These are phyloP conservation scores for Myxozyma mucilagina DNA, from an alignment of 805 yeast genomes.

Conservation along the genomic window DNA sequence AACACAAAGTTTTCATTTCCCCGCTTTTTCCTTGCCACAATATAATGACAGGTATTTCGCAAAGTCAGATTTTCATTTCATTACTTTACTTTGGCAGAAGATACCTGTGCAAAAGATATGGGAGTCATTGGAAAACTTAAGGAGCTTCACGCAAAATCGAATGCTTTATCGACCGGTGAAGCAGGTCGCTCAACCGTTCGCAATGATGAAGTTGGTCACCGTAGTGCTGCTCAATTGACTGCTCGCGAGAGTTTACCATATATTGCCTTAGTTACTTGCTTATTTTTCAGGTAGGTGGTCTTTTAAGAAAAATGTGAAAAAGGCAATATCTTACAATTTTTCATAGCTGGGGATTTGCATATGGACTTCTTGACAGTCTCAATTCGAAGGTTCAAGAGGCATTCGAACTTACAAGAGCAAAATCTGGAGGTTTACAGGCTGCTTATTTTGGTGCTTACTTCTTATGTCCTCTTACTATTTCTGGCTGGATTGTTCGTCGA, in stretches of 20 bases:
- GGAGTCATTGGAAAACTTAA: neutral
- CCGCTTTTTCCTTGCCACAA: too few species aligned
- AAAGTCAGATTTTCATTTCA: too few species aligned
- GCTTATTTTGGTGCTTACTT: slow-evolving; percentile 14
- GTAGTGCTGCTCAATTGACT: neutral
- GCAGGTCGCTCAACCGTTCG: neutral
- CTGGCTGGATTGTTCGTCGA: slow-evolving; percentile 13
- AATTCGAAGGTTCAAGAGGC: slow-evolving; percentile 5
- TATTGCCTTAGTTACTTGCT: neutral
- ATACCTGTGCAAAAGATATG: too few species aligned
- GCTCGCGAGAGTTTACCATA: slow-evolving; percentile 2
- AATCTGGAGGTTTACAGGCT: slow-evolving; percentile 15
- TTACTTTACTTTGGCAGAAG: too few species aligned
- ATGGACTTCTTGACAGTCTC: slow-evolving; percentile 9
- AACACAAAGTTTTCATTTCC: too few species aligned
- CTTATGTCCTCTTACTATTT: slow-evolving; percentile 4
- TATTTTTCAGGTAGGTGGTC: neutral
- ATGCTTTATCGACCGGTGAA: slow-evolving; percentile 1
- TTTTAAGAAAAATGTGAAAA: too few species aligned
- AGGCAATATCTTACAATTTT: too few species aligned
- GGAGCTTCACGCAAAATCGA: neutral
- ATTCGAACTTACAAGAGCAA: neutral
- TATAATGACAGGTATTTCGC: too few species aligned
- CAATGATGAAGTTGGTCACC: neutral
- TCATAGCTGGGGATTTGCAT: slow-evolving; percentile 16